Conservation (phyloP, 169 alveolate genomes). For the Besnoitia besnoiti region DNA sequence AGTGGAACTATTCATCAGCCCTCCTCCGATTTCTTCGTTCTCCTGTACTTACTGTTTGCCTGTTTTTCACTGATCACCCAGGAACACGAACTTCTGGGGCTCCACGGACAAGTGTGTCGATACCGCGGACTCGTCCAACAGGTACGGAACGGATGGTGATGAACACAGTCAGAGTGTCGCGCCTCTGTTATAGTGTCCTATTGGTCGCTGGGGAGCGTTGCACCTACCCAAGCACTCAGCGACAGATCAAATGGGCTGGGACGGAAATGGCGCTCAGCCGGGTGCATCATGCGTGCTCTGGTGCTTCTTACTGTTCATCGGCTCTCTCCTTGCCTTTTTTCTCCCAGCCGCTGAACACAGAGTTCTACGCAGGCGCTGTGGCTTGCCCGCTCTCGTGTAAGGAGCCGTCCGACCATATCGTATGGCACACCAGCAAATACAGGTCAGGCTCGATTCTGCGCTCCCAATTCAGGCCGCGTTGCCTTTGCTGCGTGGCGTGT, state of each 20-base stretch:
- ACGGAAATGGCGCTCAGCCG: no score
- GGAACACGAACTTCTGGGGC: constrained; percentile 11
- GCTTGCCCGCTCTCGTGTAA: not conserved
- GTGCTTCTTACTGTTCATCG: no score
- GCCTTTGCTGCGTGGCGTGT: not conserved
- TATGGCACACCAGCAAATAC: constrained; percentile 18
- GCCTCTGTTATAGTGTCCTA: not conserved
- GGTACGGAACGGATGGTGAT: not conserved
- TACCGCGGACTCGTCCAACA: constrained; percentile 24
- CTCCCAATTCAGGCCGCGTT: not conserved
- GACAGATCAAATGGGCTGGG: no score
- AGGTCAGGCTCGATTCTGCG: not conserved
- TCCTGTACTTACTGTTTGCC: no score
- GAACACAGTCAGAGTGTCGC: not conserved
- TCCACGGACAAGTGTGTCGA: not conserved
- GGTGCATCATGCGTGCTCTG: no score
- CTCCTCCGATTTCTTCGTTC: no score
- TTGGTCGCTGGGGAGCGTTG: not conserved
- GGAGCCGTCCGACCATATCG: not conserved
- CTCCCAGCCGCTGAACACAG: constrained; percentile 31
- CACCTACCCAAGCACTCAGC: not conserved
- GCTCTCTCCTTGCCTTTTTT: not conserved
- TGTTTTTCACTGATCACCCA: not conserved
- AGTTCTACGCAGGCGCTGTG: constrained; percentile 34
- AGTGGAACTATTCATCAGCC: no score